phyloP scores from a whole-genome alignment of 2,329 filamentous ascomycete genomes.

The Diplodia corticola region DNA sequence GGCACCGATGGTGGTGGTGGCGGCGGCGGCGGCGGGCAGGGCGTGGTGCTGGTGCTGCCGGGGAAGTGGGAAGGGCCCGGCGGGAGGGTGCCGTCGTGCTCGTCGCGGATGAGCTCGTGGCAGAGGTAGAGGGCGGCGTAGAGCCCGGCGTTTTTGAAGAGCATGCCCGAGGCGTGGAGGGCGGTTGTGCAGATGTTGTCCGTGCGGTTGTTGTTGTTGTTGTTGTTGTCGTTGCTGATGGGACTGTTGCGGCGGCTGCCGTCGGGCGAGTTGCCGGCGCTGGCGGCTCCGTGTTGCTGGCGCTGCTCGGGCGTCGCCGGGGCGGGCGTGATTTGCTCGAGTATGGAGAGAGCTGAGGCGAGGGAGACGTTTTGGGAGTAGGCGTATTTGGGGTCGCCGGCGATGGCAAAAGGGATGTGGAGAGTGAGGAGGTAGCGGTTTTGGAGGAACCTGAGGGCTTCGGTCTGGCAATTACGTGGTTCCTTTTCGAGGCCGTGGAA shows the following conservation, averaged over 20 bases:
- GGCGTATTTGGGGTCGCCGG: neutral
- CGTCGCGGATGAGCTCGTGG: slow-evolving; percentile 14
- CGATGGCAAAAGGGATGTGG: slow-evolving; percentile 9
- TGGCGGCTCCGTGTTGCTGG: neutral
- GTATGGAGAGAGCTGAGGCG: slow-evolving; percentile 1
- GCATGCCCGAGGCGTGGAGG: neutral
- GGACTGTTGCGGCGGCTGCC: neutral
- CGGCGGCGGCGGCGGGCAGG: neutral
- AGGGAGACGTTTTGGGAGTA: slow-evolving; percentile 15
- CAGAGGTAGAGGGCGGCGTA: slow-evolving; percentile 18
- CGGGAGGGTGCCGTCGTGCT: neutral
- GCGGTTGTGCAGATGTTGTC: neutral
- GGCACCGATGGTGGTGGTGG: too few relatives aligned
- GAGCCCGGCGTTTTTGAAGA: slow-evolving; percentile 10
- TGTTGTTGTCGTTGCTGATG: neutral
- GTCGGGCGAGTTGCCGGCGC: neutral
- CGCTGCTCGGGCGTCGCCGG: neutral
- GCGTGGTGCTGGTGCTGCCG: neutral
- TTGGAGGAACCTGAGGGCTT: slow-evolving; percentile 2
- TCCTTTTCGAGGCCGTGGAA: neutral
- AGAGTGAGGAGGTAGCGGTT: slow-evolving; percentile 10
- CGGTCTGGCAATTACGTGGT: neutral
- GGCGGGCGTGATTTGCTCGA: neutral
- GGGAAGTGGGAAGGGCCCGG: neutral
- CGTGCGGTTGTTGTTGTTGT: neutral